These are phyloP conservation scores for Fraxinus albicans DNA, from an alignment of 305 asterid genomes.

Conservation along the genomic window DNA sequence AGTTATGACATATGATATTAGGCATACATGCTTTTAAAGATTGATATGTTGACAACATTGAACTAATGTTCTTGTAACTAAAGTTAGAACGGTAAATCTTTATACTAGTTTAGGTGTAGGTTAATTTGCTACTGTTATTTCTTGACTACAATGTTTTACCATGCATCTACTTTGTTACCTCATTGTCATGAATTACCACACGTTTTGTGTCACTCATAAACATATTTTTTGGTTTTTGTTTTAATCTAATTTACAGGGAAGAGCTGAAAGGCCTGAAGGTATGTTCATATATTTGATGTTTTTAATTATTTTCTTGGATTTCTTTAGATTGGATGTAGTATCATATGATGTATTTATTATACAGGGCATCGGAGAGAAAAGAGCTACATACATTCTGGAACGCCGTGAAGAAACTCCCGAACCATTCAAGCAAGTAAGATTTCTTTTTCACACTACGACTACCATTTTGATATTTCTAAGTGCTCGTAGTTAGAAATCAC, in stretches of 20 bases:
- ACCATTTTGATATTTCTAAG: background rate
- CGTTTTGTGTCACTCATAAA: background rate
- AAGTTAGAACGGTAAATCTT: background rate
- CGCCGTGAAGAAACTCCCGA: constrained; percentile 72
- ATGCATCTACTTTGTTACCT: background rate
- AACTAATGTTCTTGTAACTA: background rate
- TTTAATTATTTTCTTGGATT: background rate
- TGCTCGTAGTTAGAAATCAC: background rate
- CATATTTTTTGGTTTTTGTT: constrained; percentile 1
- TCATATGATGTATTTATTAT: constrained; percentile 1
- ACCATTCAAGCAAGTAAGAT: constrained; percentile 73
- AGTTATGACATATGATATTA: background rate
- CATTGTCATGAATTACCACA: background rate
- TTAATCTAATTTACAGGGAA: constrained; percentile 50
- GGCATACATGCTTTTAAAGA: background rate
- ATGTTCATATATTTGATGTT: constrained; percentile 7
- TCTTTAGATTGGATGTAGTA: background rate
- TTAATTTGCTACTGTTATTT: background rate
- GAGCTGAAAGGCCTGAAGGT: constrained; percentile 67
- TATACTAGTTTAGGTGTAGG: background rate
- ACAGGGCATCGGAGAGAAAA: constrained; percentile 91
- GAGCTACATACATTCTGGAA: constrained; percentile 75
- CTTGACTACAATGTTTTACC: background rate
- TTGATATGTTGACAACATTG: background rate
- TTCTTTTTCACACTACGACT: background rate